A percentile compares a stretch with the other conserved stretches of the same genome.
phyloP scores from a whole-genome alignment of 768 basidiomycete species.

The Rhodotorula paludigena region DNA sequence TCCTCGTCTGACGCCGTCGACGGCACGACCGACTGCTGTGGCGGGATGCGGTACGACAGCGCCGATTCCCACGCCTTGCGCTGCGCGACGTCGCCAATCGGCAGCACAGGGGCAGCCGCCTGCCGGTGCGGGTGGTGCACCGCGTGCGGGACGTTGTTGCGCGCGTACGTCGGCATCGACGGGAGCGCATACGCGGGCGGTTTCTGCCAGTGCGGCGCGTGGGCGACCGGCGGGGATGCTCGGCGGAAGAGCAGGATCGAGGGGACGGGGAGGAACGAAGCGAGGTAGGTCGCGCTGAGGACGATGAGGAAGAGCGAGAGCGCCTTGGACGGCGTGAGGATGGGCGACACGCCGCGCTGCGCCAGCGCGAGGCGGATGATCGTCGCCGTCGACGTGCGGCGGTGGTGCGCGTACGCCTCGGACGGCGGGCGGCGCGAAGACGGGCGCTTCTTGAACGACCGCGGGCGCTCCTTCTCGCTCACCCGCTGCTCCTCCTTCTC shows the following conservation, averaged over 20 bases:
- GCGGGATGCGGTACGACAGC: slow-evolving; percentile 19
- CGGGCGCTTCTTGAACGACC: neutral
- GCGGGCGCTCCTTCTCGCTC: neutral
- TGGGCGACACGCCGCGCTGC: neutral
- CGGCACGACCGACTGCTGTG: neutral
- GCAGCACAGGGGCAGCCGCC: too few species aligned
- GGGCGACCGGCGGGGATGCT: neutral
- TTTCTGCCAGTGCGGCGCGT: neutral
- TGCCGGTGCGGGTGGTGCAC: too few species aligned
- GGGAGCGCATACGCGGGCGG: neutral
- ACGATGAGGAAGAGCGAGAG: slow-evolving; percentile 16
- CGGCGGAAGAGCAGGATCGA: neutral
- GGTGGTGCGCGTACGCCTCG: slow-evolving; percentile 24
- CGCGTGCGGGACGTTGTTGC: neutral
- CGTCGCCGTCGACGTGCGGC: slow-evolving; percentile 21
- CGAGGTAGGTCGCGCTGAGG: slow-evolving; percentile 19
- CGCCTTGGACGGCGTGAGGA: slow-evolving; percentile 10
- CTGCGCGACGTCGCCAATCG: slow-evolving; percentile 11
- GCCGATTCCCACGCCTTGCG: slow-evolving; percentile 13
- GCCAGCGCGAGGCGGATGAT: slow-evolving; percentile 18
- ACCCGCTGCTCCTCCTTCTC: neutral
- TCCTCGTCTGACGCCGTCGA: neutral
- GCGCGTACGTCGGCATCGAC: neutral
- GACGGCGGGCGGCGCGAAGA: neutral
- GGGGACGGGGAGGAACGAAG: neutral